phyloP scores from a whole-genome alignment of 163 green algal genomes.

The Chlamydomonas reinhardtii region DNA sequence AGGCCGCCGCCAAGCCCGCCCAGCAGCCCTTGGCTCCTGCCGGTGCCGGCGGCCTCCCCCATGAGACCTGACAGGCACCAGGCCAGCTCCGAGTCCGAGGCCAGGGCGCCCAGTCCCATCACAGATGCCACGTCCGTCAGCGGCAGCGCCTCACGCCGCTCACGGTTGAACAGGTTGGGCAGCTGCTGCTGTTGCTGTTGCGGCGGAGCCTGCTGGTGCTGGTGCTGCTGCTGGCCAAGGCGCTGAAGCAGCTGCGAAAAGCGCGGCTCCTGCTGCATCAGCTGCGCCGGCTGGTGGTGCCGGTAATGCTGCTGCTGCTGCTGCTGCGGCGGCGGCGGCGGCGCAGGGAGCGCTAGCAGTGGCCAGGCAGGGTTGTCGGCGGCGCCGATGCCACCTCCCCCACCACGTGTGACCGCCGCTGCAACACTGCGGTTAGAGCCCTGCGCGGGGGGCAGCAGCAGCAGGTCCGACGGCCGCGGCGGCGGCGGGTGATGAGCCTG shows the following conservation, averaged over 20 bases:
- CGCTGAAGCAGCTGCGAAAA: too few relatives aligned
- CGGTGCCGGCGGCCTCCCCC: neutral
- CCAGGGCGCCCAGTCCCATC: neutral
- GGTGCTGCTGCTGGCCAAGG: too few relatives aligned
- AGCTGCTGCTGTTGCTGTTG: neutral
- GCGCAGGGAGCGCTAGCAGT: too few relatives aligned
- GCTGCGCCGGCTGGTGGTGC: neutral
- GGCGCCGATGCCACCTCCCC: too few relatives aligned
- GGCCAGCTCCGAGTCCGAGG: neutral
- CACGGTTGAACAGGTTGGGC: neutral
- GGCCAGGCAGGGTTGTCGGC: too few relatives aligned
- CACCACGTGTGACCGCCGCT: too few relatives aligned
- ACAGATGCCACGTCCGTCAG: neutral
- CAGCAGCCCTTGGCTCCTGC: neutral
- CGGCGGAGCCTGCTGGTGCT: neutral
- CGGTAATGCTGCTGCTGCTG: neutral
- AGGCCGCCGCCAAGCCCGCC: neutral
- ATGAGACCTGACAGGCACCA: neutral
- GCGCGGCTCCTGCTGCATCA: neutral
- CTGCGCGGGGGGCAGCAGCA: neutral
- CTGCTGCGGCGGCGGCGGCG: neutral
- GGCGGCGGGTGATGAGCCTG: too few relatives aligned
- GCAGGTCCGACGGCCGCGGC: too few relatives aligned
- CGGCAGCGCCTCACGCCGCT: neutral
- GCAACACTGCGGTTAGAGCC: too few relatives aligned